Percentiles rank a stretch among this genome's conserved stretches.
Evolutionary conservation across 331 rosid genomes (phyloP).

Genomic region (Pyrus hybrid): DNA sequence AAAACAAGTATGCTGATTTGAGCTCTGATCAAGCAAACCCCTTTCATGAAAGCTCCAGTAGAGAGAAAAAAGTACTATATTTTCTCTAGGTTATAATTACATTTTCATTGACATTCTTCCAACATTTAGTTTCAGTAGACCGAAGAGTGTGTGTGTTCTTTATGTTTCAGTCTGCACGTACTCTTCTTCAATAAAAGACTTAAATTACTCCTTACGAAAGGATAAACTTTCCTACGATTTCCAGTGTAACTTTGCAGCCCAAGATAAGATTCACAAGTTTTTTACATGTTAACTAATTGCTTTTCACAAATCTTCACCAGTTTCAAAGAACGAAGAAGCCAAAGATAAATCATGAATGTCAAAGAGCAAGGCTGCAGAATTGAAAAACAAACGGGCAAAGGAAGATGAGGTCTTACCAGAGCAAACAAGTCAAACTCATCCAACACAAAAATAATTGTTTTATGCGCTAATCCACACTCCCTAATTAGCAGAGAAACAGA

Average conservation of each 20-base stretch:
- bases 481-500: constrained; percentile 38
- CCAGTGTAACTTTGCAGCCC: neutral
- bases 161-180: neutral
- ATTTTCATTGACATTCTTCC: neutral
- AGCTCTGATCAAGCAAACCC: neutral
- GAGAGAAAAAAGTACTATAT: neutral
- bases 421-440: constrained; percentile 94
- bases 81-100: neutral
- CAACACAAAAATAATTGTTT: constrained; percentile 69
- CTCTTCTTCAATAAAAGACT: neutral
- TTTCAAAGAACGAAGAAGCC: neutral
- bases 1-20: neutral
- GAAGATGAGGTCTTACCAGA: constrained; percentile 48
- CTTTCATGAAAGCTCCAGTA: neutral
- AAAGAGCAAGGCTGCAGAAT: constrained; percentile 15
- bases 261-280: neutral
- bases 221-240: neutral
- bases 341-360: neutral
- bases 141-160: neutral
- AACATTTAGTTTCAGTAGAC: neutral
- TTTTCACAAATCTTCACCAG: neutral
- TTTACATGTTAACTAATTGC: neutral
- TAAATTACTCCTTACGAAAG: neutral
- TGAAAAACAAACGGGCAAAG: constrained; percentile 2
- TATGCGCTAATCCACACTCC: constrained; percentile 93